Base-by-base conservation (phyloP, 768 basidiomycete species). In the Lentinula aciculospora region DNA sequence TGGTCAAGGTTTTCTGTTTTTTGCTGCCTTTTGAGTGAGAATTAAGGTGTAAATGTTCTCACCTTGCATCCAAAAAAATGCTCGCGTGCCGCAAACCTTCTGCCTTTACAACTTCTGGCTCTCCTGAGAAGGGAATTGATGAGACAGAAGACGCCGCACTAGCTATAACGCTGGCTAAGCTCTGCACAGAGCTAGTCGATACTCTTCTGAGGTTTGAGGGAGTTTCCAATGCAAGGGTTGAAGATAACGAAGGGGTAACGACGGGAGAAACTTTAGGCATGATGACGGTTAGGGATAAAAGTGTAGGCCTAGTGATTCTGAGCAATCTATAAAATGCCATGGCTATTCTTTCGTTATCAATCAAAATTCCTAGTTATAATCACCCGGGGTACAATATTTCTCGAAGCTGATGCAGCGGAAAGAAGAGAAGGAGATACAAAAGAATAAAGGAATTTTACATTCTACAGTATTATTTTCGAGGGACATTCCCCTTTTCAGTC, bases 51-150 rank as follows among this genome's bases (percentile, higher is more conserved):
- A 64, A 65, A 47, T 65, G 67, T 57, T 64, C 88, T 84, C 74
- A 91, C 91, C 84, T 88, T 46, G 89, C 80, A 62, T 89, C 80
- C 55, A 93, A 69, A 62, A 69, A 77, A 12, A 77, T 65, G 42
- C 74, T 71, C 31, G 77, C 77, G 69, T 91, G 85, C 29, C 74
- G 77, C 60, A 92, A 64, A 10, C 84, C 86, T 55, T 88, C 82
- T 60, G 80, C 79, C 19, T 73, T 72, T 19, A 81, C 76, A 31
- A 76, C 74, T 60, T 81, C 75, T 25, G 67, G 64, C 15, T 74
- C 69, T 29, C 64, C 68, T 23, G 71, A 63, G n/a, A 73, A 65
- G 37, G 66, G 69, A 58, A 74, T 68, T 48, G 72, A 72, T n/a
- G 69, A 62, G 10, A 72, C 58, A 39, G 69, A 67, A 51, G 72